Evolutionary conservation across 306 rosid species (phyloP).

Genomic region (Trifolium subterraneum): DNA sequence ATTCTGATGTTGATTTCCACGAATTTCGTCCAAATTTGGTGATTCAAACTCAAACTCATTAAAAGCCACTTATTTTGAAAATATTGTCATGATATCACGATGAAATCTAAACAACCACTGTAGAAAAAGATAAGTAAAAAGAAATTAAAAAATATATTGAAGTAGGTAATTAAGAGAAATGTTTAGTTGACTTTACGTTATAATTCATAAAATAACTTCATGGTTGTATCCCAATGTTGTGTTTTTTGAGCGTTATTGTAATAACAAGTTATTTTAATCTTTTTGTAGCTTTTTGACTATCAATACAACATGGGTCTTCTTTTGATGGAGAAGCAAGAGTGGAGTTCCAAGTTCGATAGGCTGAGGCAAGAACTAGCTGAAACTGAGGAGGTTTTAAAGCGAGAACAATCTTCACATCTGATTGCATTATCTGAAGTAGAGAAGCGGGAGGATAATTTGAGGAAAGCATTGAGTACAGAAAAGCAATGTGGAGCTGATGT

Average conservation of each 20-base stretch:
- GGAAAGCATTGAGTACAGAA: conserved; percentile 65
- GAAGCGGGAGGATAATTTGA: conserved; percentile 74
- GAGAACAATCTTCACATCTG: conserved; percentile 78
- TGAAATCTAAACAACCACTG: not conserved
- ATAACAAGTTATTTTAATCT: not conserved
- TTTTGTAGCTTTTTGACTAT: conserved; percentile 81
- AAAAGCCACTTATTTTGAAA: conserved; percentile 4
- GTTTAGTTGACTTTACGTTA: conserved; percentile 11
- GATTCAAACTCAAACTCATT: not conserved
- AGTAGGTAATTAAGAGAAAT: conserved; percentile 4
- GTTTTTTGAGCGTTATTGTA: conserved; percentile 13
- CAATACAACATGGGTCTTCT: conserved; percentile 94
- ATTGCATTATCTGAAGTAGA: conserved; percentile 75
- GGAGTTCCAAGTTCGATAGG: conserved; percentile 66
- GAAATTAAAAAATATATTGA: not conserved
- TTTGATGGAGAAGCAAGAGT: conserved; percentile 80
- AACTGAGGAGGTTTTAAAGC: conserved; percentile 80
- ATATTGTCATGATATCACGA: not conserved
- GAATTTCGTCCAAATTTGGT: conserved; percentile 3
- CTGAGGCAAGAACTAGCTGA: conserved; percentile 66
- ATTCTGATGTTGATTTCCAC: conserved; percentile 1
- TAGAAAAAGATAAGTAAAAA: not conserved
- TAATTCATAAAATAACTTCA: not conserved
- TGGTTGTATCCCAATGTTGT: conserved; percentile 3
- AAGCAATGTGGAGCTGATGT: conserved; percentile 79